phyloP scores from a whole-genome alignment of 441 rosid genomes.

The Capsella rubella region DNA sequence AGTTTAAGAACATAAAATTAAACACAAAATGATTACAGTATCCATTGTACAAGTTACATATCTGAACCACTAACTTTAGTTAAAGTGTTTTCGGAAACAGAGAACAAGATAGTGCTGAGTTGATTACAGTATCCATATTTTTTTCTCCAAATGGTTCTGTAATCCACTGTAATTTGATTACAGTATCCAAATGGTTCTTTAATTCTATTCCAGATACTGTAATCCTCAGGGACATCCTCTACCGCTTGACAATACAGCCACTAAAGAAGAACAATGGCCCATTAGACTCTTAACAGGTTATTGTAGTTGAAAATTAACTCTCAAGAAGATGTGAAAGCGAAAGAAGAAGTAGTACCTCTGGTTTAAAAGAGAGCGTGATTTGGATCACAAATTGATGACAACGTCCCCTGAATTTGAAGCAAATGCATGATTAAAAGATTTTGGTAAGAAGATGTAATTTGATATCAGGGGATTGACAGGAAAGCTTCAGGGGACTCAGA shows the following conservation, averaged over 20 bases:
- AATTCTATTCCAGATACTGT: no score
- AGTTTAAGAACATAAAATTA: no score
- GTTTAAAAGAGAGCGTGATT: conserved; percentile 87
- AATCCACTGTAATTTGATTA: no score
- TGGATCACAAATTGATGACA: conserved; percentile 33
- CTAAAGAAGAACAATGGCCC: conserved; percentile 44
- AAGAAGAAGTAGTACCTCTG: conserved; percentile 57
- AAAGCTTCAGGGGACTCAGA: conserved; percentile 95
- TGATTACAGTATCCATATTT: no score
- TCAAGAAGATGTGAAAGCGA: conserved; percentile 20
- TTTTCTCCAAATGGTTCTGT: no score
- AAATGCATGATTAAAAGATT: not conserved
- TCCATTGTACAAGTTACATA: no score
- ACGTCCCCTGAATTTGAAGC: no score
- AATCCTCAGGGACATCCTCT: conserved; percentile 77
- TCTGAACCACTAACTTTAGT: no score
- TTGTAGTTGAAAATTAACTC: conserved; percentile 1
- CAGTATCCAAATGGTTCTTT: no score
- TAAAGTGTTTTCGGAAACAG: no score
- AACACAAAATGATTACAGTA: no score
- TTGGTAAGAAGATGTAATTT: conserved; percentile 40
- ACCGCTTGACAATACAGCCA: conserved; percentile 92
- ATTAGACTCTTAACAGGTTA: not conserved
- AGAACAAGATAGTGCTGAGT: no score
- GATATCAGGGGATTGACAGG: conserved; percentile 91